These are phyloP conservation scores for Trichosporon asahii DNA, from an alignment of 1,284 basidiomycete species.

Conservation along the genomic window DNA sequence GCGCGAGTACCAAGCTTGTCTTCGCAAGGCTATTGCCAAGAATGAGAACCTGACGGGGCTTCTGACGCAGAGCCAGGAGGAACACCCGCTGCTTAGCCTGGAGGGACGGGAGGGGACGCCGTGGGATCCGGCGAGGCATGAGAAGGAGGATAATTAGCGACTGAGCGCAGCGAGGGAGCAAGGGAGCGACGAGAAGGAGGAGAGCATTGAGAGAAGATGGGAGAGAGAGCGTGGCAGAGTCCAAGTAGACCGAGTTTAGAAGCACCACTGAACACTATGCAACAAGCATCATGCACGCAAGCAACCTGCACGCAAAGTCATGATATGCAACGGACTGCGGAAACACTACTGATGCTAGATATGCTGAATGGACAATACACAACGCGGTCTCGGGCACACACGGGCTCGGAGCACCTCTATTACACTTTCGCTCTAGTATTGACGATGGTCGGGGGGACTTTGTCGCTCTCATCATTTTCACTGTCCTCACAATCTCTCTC, in stretches of 20 bases:
- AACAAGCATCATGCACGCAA: no score
- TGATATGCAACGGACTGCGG: neutral
- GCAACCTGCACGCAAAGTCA: no score
- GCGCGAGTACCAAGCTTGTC: conserved; percentile 71
- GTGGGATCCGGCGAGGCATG: conserved; percentile 38
- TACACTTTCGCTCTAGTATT: neutral
- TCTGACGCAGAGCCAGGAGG: conserved; percentile 72
- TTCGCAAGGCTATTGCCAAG: conserved; percentile 78
- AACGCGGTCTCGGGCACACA: neutral
- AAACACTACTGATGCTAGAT: neutral
- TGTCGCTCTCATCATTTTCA: no score
- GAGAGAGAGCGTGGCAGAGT: neutral
- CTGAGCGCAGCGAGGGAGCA: neutral
- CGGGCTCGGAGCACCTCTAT: neutral
- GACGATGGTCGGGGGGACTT: no score
- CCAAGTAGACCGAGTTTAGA: neutral
- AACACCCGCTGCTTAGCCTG: conserved; percentile 63
- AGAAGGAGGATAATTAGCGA: neutral
- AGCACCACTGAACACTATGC: neutral
- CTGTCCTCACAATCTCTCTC: no score
- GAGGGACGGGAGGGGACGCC: conserved; percentile 42
- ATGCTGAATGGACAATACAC: neutral
- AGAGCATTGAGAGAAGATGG: neutral
- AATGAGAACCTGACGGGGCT: conserved; percentile 68
- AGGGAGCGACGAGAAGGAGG: no score